These are phyloP conservation scores for Beta vulgaris DNA, from an alignment of 148 eudicot genomes.

Conservation along the genomic window DNA sequence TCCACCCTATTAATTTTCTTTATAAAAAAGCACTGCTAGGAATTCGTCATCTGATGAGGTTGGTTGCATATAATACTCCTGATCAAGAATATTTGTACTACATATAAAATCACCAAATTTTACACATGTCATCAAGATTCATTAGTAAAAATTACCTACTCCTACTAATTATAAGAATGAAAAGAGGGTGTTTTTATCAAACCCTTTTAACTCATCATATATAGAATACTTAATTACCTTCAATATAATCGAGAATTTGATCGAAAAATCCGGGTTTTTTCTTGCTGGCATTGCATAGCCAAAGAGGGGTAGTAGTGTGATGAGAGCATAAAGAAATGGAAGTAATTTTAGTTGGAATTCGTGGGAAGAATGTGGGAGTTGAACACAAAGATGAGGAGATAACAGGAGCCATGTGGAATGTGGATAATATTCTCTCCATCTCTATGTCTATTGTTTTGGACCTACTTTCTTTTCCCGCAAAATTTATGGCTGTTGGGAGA, in stretches of 20 bases:
- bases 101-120: too few species aligned
- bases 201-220: too few species aligned
- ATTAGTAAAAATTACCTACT: too few species aligned
- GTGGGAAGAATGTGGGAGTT: conserved; percentile 10
- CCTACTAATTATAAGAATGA: too few species aligned
- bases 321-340: neutral
- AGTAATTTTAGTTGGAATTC: neutral
- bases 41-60: too few species aligned
- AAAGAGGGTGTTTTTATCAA: too few species aligned
- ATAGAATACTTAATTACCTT: too few species aligned
- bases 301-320: neutral
- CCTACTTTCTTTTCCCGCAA: conserved; percentile 12
- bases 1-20: too few species aligned
- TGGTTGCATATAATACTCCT: too few species aligned
- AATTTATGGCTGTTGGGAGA: neutral
- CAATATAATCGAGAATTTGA: conserved; percentile 94
- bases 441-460: neutral
- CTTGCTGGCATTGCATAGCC: conserved; percentile 47
- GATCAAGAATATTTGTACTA: too few species aligned
- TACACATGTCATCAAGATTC: too few species aligned
- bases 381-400: conserved; percentile 26
- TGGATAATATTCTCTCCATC: neutral
- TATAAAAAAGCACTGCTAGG: too few species aligned
- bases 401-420: conserved; percentile 28
- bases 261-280: conserved; percentile 72